Conservation (phyloP, 306 rosid species). For the Betula pendula region DNA sequence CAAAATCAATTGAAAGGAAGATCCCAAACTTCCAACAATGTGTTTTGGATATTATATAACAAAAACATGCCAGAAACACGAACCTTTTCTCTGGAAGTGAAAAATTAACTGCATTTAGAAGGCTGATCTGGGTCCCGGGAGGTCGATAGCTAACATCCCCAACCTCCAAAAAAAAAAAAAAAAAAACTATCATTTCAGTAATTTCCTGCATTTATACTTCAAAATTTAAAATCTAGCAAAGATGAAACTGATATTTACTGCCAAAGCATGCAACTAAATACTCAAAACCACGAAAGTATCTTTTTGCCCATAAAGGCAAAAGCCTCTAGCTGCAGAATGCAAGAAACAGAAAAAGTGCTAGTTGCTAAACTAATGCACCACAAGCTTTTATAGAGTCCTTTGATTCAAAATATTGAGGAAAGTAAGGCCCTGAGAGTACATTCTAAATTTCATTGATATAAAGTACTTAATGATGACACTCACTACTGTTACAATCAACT, state of each 20-base stretch:
- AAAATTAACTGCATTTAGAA: constrained; percentile 66
- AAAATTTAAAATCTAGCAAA: neutral
- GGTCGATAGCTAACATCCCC: constrained; percentile 80
- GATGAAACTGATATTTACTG: neutral
- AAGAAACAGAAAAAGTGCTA: neutral
- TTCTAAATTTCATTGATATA: neutral
- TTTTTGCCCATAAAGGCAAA: neutral
- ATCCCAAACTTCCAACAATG: constrained; percentile 7
- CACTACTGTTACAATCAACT: neutral
- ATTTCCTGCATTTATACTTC: constrained; percentile 3
- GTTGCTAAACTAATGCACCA: constrained; percentile 6
- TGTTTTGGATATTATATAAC: neutral
- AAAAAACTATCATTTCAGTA: neutral
- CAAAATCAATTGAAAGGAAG: constrained; percentile 2
- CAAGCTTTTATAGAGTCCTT: neutral
- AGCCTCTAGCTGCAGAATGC: constrained; percentile 8
- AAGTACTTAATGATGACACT: neutral
- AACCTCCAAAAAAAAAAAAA: constrained; percentile 42
- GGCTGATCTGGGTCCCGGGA: constrained; percentile 77
- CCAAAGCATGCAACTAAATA: constrained; percentile 9
- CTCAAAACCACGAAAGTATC: neutral
- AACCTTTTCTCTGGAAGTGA: constrained; percentile 85
- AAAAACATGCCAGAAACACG: constrained; percentile 9
- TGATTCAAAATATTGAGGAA: neutral
- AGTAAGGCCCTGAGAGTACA: neutral